phyloP scores from a whole-genome alignment of 1,284 basidiomycete species.

The Trametes hirsuta region DNA sequence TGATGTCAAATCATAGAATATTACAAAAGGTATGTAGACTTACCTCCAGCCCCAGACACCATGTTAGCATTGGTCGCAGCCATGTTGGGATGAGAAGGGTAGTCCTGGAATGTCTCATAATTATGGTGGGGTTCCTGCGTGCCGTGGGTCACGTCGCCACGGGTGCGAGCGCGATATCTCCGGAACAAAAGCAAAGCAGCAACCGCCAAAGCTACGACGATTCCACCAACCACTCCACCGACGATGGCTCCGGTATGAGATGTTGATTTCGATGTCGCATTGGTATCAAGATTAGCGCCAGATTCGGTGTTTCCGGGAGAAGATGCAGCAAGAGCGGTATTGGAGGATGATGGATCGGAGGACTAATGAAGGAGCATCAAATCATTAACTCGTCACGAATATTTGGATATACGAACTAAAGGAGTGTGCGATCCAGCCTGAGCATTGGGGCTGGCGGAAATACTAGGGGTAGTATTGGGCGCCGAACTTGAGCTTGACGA shows the following conservation, averaged over 20 bases:
- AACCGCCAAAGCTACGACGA: slow-evolving; percentile 1
- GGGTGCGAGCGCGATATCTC: background rate
- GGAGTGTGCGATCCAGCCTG: too few relatives aligned
- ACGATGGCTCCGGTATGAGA: background rate
- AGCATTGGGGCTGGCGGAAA: too few relatives aligned
- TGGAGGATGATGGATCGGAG: too few relatives aligned
- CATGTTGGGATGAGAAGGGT: background rate
- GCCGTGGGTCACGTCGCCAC: background rate
- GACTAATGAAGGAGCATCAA: too few relatives aligned
- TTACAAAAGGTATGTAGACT: background rate
- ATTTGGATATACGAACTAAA: too few relatives aligned
- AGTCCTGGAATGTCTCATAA: background rate
- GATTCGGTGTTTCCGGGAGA: too few relatives aligned
- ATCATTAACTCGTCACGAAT: too few relatives aligned
- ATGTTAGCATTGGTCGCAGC: background rate
- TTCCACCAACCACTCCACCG: background rate
- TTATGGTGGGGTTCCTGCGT: background rate
- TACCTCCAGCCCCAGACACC: background rate
- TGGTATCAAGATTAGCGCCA: background rate
- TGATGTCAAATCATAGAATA: background rate
- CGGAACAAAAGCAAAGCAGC: slow-evolving; percentile 5
- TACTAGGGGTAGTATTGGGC: too few relatives aligned
- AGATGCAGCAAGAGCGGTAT: too few relatives aligned
- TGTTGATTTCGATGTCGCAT: background rate
- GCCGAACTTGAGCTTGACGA: too few relatives aligned